These are phyloP conservation scores for Sphaceloma murrayae DNA, from an alignment of 2,329 filamentous ascomycete genomes.

Conservation along the genomic window DNA sequence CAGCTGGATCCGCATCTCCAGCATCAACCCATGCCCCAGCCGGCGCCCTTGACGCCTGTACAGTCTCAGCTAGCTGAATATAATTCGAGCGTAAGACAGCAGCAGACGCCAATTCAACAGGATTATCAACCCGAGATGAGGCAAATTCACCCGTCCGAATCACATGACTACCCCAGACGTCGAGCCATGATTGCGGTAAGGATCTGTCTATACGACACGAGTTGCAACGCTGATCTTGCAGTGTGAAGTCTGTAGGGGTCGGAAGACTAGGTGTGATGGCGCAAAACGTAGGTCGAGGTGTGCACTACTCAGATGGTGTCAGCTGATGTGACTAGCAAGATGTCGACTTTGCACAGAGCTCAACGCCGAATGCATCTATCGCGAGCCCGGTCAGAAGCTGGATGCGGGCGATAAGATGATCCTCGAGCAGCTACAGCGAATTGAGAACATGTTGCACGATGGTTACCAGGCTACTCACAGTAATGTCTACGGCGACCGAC, in stretches of 20 bases:
- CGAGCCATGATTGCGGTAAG: slow-evolving; percentile 26
- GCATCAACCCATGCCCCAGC: background rate
- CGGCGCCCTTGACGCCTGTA: background rate
- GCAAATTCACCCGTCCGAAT: slow-evolving; percentile 18
- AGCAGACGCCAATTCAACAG: slow-evolving; percentile 4
- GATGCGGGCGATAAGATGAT: slow-evolving; percentile 82
- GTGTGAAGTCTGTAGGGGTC: slow-evolving; percentile 28
- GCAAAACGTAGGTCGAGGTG: slow-evolving; percentile 17
- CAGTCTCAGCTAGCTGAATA: slow-evolving; percentile 1
- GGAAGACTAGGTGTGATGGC: slow-evolving; percentile 29
- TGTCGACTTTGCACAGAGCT: slow-evolving; percentile 76
- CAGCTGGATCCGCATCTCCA: slow-evolving; percentile 11
- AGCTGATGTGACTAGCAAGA: slow-evolving; percentile 51
- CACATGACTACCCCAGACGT: slow-evolving; percentile 28
- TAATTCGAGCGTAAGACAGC: slow-evolving; percentile 1
- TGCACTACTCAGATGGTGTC: background rate
- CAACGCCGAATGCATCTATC: slow-evolving; percentile 73
- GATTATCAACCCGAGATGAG: slow-evolving; percentile 19
- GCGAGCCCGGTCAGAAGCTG: slow-evolving; percentile 77
- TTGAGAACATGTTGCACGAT: slow-evolving; percentile 69
- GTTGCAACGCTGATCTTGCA: background rate
- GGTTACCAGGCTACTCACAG: slow-evolving; percentile 41
- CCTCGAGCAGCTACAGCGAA: slow-evolving; percentile 64
- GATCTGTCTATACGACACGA: background rate
- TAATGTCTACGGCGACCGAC: background rate